phyloP scores from a whole-genome alignment of 164 flowering plant genomes.

The Vitis amurensis region DNA sequence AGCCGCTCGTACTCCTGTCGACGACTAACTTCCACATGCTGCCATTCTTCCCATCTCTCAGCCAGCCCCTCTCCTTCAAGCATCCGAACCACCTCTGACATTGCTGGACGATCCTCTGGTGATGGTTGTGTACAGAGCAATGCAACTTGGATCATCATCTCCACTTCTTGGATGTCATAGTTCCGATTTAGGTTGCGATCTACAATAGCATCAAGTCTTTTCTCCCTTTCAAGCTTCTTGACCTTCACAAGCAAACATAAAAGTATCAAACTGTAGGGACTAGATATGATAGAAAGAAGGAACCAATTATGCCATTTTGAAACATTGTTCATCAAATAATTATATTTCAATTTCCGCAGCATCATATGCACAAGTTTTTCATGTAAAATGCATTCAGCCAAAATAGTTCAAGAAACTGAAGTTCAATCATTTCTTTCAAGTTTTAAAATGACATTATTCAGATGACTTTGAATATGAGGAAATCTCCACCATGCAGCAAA shows the following conservation, averaged over 20 bases:
- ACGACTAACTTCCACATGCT: slow-evolving; percentile 69
- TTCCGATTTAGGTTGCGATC: slow-evolving; percentile 57
- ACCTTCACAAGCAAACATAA: slow-evolving; percentile 42
- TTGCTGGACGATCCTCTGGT: slow-evolving; percentile 87
- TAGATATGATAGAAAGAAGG: neutral
- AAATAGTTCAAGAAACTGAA: too few species aligned
- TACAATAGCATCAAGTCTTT: slow-evolving; percentile 69
- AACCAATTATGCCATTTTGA: neutral
- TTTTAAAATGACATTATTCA: too few species aligned
- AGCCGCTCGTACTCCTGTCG: slow-evolving; percentile 73
- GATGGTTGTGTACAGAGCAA: slow-evolving; percentile 83
- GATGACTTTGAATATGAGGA: too few species aligned
- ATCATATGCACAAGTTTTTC: too few species aligned
- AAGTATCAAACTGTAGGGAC: neutral
- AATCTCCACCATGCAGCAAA: too few species aligned
- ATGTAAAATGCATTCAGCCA: too few species aligned
- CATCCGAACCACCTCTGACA: slow-evolving; percentile 98
- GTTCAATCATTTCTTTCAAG: too few species aligned
- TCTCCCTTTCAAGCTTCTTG: slow-evolving; percentile 86
- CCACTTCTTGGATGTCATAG: slow-evolving; percentile 67
- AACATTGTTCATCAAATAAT: too few species aligned
- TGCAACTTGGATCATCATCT: slow-evolving; percentile 89
- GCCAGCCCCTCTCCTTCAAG: slow-evolving; percentile 95
- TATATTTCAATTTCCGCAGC: too few species aligned
- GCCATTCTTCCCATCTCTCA: slow-evolving; percentile 97